Percentiles rank a stretch among this genome's conserved stretches.
These are phyloP conservation scores for Candida vartiovaarae DNA, from an alignment of 805 yeast species.

Conservation along the genomic window DNA sequence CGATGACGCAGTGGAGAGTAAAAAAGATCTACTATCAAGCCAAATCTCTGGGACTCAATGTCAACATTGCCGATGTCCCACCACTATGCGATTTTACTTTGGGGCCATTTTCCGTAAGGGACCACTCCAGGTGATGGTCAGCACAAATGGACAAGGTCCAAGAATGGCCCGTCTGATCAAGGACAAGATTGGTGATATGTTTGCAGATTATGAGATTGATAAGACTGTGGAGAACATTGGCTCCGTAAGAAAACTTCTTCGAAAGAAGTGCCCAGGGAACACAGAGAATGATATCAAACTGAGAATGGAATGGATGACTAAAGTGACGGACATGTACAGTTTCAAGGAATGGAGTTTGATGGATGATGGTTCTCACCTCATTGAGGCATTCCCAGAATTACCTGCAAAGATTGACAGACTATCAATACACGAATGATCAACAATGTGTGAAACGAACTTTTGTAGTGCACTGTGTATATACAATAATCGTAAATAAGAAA, in stretches of 20 bases:
- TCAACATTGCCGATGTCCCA: slow-evolving; percentile 82
- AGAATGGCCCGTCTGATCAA: slow-evolving; percentile 61
- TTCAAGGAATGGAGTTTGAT: slow-evolving; percentile 54
- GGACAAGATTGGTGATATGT: slow-evolving; percentile 39
- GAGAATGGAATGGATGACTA: slow-evolving; percentile 68
- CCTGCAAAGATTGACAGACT: slow-evolving; percentile 31
- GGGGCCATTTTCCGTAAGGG: slow-evolving; percentile 74
- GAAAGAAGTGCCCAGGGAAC: slow-evolving; percentile 39
- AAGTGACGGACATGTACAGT: slow-evolving; percentile 52
- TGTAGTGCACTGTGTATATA: too few relatives aligned
- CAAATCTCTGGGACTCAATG: slow-evolving; percentile 43
- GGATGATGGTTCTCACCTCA: slow-evolving; percentile 18
- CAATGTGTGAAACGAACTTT: neutral
- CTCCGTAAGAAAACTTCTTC: slow-evolving; percentile 40
- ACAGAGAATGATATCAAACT: slow-evolving; percentile 42
- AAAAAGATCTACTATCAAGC: slow-evolving; percentile 46
- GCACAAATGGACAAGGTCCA: slow-evolving; percentile 80
- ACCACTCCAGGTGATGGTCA: slow-evolving; percentile 69
- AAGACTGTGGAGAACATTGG: slow-evolving; percentile 58
- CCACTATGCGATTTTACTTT: slow-evolving; percentile 77
- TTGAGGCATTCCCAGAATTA: slow-evolving; percentile 37
- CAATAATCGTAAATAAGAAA: too few relatives aligned
- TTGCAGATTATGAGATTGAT: slow-evolving; percentile 37
- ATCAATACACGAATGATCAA: neutral
- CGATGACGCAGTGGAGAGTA: slow-evolving; percentile 58